phyloP scores from a whole-genome alignment of 306 rosid genomes.

The Vigna reflexopilosa region DNA sequence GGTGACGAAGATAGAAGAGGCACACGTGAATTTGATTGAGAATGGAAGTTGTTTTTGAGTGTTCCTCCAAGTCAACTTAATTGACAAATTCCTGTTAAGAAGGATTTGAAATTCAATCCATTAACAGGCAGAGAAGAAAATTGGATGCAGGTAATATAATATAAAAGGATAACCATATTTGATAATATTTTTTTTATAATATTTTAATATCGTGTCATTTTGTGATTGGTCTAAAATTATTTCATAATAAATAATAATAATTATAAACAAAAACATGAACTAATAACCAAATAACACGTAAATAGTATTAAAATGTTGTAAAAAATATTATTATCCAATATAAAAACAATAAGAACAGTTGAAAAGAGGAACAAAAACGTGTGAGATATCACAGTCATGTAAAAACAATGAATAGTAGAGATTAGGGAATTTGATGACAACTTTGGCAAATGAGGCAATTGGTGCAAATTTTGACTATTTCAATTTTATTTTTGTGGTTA shows the following conservation, averaged over 20 bases:
- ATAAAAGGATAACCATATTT: too few species aligned
- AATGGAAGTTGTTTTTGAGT: constrained; percentile 40
- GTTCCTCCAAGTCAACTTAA: constrained; percentile 49
- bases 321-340: background rate
- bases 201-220: too few species aligned
- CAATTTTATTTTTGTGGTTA: constrained; percentile 39
- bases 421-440: constrained; percentile 40
- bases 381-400: constrained; percentile 40
- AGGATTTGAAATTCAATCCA: constrained; percentile 43
- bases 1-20: constrained; percentile 26
- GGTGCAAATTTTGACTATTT: constrained; percentile 47
- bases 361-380: constrained; percentile 40
- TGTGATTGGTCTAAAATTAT: too few species aligned
- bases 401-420: constrained; percentile 28
- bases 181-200: too few species aligned
- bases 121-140: constrained; percentile 35
- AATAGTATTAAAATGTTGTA: too few species aligned
- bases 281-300: too few species aligned
- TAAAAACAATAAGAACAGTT: constrained; percentile 15
- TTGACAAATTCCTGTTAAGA: constrained; percentile 46
- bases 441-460: constrained; percentile 44
- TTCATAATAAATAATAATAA: too few species aligned
- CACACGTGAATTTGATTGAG: constrained; percentile 58
- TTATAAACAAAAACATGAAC: too few species aligned
- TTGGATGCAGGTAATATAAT: constrained; percentile 1